These are phyloP conservation scores for Cryptosporidium tyzzeri DNA, from an alignment of 169 alveolate species.

Conservation along the genomic window DNA sequence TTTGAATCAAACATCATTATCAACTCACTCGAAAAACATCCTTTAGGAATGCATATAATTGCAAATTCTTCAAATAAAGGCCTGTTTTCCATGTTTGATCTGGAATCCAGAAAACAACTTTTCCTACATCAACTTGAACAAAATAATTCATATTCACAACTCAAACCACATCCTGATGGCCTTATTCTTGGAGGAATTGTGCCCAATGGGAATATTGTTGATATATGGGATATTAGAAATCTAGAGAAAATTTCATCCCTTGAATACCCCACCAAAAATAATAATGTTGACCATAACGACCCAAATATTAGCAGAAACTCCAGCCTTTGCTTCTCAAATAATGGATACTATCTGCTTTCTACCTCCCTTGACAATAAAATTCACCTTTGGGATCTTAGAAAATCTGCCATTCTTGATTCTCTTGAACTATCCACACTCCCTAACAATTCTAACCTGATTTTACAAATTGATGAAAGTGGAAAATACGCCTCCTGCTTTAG, in stretches of 20 bases:
- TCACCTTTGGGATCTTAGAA: constrained; percentile 68
- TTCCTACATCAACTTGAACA: background rate
- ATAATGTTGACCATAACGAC: constrained; percentile 56
- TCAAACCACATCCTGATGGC: constrained; percentile 89
- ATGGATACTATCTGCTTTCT: constrained; percentile 88
- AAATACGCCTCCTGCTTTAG: constrained; percentile 20
- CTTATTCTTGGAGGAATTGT: constrained; percentile 86
- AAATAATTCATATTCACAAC: constrained; percentile 17
- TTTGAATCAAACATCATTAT: background rate
- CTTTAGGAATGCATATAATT: constrained; percentile 28
- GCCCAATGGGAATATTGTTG: constrained; percentile 81
- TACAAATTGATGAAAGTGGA: constrained; percentile 44
- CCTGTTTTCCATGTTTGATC: constrained; percentile 19
- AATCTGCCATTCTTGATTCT: constrained; percentile 23
- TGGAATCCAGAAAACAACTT: constrained; percentile 15
- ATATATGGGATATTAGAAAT: constrained; percentile 88
- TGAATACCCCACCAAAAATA: constrained; percentile 77
- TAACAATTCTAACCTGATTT: background rate
- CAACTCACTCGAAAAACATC: constrained; percentile 9
- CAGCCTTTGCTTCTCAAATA: constrained; percentile 85
- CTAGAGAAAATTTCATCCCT: constrained; percentile 45
- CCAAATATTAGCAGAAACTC: constrained; percentile 45
- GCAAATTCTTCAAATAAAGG: constrained; percentile 20
- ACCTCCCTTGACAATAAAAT: constrained; percentile 83
- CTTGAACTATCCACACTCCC: constrained; percentile 6